Evolutionary conservation across 2,329 filamentous ascomycete genomes (phyloP).

Genomic region (Xylaria sp.): DNA sequence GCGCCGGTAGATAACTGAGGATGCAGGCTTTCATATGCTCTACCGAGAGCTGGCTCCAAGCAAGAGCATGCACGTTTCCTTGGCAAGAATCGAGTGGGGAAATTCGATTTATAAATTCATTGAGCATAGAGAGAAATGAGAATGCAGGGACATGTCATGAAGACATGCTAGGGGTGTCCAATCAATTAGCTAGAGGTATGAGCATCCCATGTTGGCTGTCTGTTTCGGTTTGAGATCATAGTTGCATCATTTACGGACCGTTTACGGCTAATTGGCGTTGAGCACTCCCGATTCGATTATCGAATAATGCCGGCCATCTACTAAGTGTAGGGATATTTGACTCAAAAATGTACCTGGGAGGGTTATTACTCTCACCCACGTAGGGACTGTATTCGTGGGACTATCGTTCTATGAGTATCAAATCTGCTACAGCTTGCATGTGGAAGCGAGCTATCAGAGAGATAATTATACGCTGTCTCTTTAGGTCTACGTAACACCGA

Average conservation of each 20-base stretch:
- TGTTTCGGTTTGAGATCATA: neutral
- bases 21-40: slow-evolving; percentile 16
- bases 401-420: neutral
- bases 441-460: neutral
- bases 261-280: neutral
- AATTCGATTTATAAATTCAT: slow-evolving; percentile 3
- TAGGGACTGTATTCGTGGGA: neutral
- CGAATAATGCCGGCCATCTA: neutral
- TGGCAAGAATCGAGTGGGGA: slow-evolving; percentile 15
- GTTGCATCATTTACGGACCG: neutral
- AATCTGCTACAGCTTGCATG: neutral
- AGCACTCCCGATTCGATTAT: neutral
- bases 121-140: neutral
- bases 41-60: slow-evolving; percentile 21
- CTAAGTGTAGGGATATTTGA: too few relatives aligned
- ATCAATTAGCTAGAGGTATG: neutral
- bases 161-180: neutral
- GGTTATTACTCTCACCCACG: neutral
- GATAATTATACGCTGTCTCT: neutral
- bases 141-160: neutral
- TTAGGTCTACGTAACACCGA: neutral
- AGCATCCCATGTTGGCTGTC: neutral
- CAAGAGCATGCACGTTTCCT: slow-evolving; percentile 23
- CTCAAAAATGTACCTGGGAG: neutral
- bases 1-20: slow-evolving; percentile 5